Conservation (phyloP, 176 grass and related monocot species). For the Panicum miliaceum region DNA sequence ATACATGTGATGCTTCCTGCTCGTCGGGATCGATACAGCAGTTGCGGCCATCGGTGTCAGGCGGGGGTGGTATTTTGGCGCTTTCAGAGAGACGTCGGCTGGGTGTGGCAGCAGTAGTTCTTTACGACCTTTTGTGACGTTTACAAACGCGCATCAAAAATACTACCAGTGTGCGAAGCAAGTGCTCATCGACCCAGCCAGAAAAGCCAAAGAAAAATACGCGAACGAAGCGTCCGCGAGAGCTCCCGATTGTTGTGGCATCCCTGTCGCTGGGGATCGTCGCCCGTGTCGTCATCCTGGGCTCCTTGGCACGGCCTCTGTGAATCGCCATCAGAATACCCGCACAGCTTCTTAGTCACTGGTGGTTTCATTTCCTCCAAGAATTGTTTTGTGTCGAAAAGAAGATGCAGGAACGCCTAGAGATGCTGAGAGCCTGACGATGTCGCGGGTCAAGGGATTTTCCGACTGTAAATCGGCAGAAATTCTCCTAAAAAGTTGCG, state of each 20-base stretch:
- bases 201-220: conserved; percentile 30
- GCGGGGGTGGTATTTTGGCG: not conserved
- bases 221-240: not conserved
- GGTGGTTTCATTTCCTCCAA: not conserved
- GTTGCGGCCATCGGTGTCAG: not conserved
- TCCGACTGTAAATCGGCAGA: no score
- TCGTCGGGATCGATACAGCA: conserved; percentile 18
- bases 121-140: not conserved
- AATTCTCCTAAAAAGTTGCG: not conserved
- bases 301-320: not conserved
- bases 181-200: conserved; percentile 5
- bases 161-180: not conserved
- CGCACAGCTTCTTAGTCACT: not conserved
- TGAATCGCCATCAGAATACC: conserved; percentile 24
- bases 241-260: conserved; percentile 4
- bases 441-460: no score
- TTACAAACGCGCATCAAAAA: not conserved
- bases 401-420: not conserved
- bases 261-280: conserved; percentile 17
- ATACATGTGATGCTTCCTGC: not conserved
- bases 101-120: not conserved
- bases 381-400: not conserved
- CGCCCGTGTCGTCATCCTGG: not conserved
- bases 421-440: no score
- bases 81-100: conserved; percentile 16